phyloP scores from a whole-genome alignment of 1,139 yeast species.

The Sugiyamaella castrensis region DNA sequence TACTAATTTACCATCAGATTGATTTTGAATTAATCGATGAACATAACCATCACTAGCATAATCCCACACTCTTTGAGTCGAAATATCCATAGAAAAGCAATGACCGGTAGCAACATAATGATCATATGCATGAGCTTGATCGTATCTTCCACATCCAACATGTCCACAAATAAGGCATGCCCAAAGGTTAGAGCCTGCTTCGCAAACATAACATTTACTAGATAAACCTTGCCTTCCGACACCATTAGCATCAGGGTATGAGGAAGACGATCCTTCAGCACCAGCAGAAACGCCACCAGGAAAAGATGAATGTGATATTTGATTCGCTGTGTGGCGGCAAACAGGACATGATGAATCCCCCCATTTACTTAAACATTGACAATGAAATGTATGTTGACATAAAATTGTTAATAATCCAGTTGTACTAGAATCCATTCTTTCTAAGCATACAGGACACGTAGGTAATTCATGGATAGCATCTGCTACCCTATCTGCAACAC shows the following conservation, averaged over 20 bases:
- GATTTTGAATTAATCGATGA: constrained; percentile 80
- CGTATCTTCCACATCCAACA: constrained; percentile 88
- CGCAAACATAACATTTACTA: constrained; percentile 50
- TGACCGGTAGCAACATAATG: constrained; percentile 79
- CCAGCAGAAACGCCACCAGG: constrained; percentile 14
- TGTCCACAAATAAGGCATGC: constrained; percentile 87
- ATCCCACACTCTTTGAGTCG: constrained; percentile 91
- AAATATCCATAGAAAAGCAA: constrained; percentile 87
- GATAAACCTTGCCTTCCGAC: constrained; percentile 3
- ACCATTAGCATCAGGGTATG: constrained; percentile 7
- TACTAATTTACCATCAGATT: constrained; percentile 36
- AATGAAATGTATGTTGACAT: constrained; percentile 92
- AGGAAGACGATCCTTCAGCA: constrained; percentile 12
- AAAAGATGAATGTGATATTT: background rate
- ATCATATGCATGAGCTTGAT: constrained; percentile 79
- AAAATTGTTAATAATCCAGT: constrained; percentile 86
- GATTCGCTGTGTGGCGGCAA: constrained; percentile 63
- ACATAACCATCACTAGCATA: constrained; percentile 91
- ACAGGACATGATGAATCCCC: constrained; percentile 90
- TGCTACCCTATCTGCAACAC: background rate
- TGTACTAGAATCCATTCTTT: constrained; percentile 76
- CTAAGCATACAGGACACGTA: constrained; percentile 91
- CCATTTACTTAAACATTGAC: constrained; percentile 87
- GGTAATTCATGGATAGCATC: constrained; percentile 58
- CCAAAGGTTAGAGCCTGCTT: constrained; percentile 73